Base-by-base conservation (phyloP, 2,329 filamentous ascomycete genomes). In the Didymella exigua region DNA sequence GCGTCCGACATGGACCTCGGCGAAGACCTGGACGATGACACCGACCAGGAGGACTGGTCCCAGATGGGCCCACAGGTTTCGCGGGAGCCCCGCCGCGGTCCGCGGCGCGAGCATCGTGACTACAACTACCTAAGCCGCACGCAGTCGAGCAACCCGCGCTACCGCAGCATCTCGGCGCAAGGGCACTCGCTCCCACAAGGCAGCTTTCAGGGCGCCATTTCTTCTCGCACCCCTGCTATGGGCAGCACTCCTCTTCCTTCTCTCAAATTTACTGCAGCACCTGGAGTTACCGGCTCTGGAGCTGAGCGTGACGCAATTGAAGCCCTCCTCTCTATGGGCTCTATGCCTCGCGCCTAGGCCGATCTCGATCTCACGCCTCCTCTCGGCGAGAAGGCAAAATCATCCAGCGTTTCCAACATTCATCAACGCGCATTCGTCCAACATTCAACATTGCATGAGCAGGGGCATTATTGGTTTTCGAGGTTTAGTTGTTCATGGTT, bases 31-130 rank as follows among this genome's bases (percentile, higher is more conserved):
- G 76, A 79, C 60, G 91, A 96, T 70, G 84, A 90, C 56, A 98
- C 95, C 21, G 95, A 98, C 72, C 91, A 97, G 72, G 93, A 98
- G 76, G 93, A 98, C 76, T 97, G 93, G 93, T 91, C 90, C 41
- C 86, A 89, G 47, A 89, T 96, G 59, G 93, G 92, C 49, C 91
- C 93, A 26, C 91, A 82, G 75, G 26, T 50, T 49, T 46, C 52
- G 33, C 52, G 52, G 46, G 41, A 50, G 46, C 84, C 77, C 62
- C 63, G 57, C 49, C 63, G 65, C 62, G 66, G 64, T 47, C 68
- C 66, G 54, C 65, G 64, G 50, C 61, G 62, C 49, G 68, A 70
- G 59, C 66, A 70, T 51, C 72, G 72, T 61, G 70, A 75, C 61
- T 75, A 75, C 61, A 75, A 75, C 58, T 70, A 73, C 57, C 65